These are phyloP conservation scores for Cucurbita argyrosperma DNA, from an alignment of 306 rosid species.

Conservation along the genomic window DNA sequence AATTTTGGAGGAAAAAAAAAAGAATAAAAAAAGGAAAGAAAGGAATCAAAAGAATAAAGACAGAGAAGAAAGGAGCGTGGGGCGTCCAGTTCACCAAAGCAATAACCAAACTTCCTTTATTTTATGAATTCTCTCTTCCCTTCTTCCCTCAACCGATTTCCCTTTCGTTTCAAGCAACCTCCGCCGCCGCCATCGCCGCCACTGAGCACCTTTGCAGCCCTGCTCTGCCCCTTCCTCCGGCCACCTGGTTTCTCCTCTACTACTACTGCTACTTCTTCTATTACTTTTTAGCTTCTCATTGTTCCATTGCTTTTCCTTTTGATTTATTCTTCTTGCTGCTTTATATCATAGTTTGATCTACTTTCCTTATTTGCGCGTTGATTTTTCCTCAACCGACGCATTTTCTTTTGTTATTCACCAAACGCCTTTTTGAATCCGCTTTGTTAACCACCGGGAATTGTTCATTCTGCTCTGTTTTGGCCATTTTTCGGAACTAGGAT, in stretches of 20 bases:
- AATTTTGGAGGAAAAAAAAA: neutral
- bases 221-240: neutral
- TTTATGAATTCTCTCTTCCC: neutral
- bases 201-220: neutral
- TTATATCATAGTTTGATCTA: neutral
- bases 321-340: neutral
- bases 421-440: neutral
- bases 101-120: neutral
- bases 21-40: neutral
- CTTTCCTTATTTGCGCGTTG: neutral
- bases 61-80: constrained; percentile 4
- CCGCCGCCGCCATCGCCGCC: neutral
- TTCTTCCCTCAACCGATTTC: neutral
- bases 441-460: neutral
- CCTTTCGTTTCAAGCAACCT: constrained; percentile 8
- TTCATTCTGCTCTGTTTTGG: neutral
- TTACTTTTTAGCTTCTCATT: neutral
- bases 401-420: neutral
- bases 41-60: neutral
- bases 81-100: neutral
- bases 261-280: neutral
- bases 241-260: neutral
- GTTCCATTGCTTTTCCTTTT: neutral
- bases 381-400: neutral
- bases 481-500: neutral